Percentiles rank a stretch among this genome's conserved stretches.
Evolutionary conservation across 495 filamentous ascomycete genomes (phyloP).

Genomic region (Parathielavia hyrcaniae): DNA sequence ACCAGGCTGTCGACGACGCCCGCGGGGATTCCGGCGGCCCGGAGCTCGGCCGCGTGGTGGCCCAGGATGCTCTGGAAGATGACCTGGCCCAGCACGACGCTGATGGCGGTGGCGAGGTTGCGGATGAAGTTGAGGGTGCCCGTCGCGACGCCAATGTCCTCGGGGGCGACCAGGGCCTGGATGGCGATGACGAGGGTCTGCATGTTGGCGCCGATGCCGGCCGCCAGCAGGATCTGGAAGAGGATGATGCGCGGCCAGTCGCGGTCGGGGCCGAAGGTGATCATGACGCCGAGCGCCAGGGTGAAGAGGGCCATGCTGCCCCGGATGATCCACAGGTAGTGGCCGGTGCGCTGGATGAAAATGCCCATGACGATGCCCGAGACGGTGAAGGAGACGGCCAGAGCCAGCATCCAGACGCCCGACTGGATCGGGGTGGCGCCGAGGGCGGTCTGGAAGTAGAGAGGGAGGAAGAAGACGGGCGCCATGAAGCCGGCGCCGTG

Average conservation of each 20-base stretch:
- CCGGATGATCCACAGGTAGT: neutral
- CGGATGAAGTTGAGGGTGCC: neutral
- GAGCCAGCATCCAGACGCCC: neutral
- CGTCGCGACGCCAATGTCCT: neutral
- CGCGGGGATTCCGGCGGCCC: neutral
- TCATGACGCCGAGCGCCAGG: neutral
- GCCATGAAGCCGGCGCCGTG: conserved; percentile 19
- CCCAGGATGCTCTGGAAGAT: neutral
- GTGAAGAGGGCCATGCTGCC: neutral
- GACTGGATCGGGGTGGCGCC: conserved; percentile 23
- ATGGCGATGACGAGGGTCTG: neutral
- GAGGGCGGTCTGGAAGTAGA: conserved; percentile 46
- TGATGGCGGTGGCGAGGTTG: neutral
- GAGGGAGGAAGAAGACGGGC: conserved; percentile 37
- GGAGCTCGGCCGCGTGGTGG: neutral
- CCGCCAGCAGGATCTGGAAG: neutral
- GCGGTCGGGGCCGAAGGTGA: neutral
- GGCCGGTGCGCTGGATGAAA: neutral
- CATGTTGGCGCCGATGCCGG: neutral
- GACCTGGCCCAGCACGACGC: neutral
- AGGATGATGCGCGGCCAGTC: neutral
- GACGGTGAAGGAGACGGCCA: neutral
- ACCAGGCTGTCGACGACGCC: neutral
- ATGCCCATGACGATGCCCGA: neutral
- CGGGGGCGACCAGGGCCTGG: neutral